These are phyloP conservation scores for Simplicillium aogashimaense DNA, from an alignment of 2,329 filamentous ascomycete species.

Conservation along the genomic window DNA sequence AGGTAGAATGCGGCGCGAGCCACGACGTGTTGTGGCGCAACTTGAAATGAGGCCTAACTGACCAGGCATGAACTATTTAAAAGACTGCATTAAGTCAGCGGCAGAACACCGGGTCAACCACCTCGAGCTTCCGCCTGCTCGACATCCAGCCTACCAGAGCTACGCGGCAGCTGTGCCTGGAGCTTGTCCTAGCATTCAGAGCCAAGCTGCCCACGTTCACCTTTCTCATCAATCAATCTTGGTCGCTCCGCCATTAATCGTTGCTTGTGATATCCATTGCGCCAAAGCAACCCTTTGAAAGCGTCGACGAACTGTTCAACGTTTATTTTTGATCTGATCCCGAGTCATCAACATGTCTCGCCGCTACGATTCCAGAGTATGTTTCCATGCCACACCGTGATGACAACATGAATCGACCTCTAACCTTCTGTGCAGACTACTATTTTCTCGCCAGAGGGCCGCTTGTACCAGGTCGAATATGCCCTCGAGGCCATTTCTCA, in stretches of 20 bases:
- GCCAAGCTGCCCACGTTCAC: too few relatives aligned
- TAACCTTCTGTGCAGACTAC: constrained; percentile 59
- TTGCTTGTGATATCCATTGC: too few relatives aligned
- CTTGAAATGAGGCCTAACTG: too few relatives aligned
- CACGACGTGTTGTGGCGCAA: too few relatives aligned
- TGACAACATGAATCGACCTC: constrained; percentile 7
- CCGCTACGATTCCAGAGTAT: constrained; percentile 93
- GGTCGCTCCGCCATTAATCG: constrained; percentile 3
- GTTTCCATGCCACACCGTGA: constrained; percentile 20
- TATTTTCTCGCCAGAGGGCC: constrained; percentile 98
- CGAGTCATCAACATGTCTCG: constrained; percentile 63
- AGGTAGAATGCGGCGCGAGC: too few relatives aligned
- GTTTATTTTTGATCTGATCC: neutral
- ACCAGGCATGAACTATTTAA: too few relatives aligned
- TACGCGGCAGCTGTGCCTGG: neutral
- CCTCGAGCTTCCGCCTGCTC: too few relatives aligned
- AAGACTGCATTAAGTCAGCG: too few relatives aligned
- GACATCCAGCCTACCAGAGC: neutral
- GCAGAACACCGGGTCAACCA: too few relatives aligned
- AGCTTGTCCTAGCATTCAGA: neutral
- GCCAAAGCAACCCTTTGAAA: neutral
- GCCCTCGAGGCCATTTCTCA: constrained; percentile 98
- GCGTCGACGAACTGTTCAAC: neutral
- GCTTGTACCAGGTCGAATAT: constrained; percentile 98
- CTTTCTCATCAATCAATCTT: neutral